Evolutionary conservation across 2,329 filamentous ascomycete species (phyloP).

Genomic region (Fusarium pininemorale): DNA sequence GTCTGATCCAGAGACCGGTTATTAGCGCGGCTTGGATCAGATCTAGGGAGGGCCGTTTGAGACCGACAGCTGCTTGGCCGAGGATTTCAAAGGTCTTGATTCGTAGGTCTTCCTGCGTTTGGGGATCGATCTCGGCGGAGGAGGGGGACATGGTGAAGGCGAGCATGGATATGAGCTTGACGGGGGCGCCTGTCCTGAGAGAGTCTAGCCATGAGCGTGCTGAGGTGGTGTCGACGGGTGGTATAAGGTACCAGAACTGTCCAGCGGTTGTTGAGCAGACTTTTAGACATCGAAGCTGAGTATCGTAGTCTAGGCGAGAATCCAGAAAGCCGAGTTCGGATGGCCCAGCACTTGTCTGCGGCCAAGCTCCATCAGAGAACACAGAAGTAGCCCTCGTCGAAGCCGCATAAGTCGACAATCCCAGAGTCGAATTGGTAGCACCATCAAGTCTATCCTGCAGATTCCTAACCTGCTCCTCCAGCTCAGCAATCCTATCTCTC

Average conservation of each 20-base stretch:
- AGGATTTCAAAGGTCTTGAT: constrained; percentile 11
- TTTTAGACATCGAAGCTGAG: background rate
- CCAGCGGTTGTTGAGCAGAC: background rate
- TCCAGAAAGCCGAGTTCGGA: constrained; percentile 14
- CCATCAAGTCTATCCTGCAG: constrained; percentile 11
- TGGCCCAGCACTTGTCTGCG: background rate
- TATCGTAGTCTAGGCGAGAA: constrained; percentile 3
- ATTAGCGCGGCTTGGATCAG: constrained; percentile 18
- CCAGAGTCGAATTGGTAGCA: background rate
- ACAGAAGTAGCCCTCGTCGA: constrained; percentile 19
- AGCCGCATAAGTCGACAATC: background rate
- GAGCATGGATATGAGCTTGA: constrained; percentile 15
- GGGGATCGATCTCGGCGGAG: background rate
- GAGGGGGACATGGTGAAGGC: background rate
- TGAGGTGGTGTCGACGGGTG: background rate
- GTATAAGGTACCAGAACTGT: constrained; percentile 9
- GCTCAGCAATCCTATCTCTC: constrained; percentile 14
- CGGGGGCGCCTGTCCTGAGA: background rate
- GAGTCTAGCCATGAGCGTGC: constrained; percentile 6
- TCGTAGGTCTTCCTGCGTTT: constrained; percentile 6
- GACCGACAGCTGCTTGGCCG: constrained; percentile 11
- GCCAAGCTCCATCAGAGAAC: constrained; percentile 5
- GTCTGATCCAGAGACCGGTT: constrained; percentile 9
- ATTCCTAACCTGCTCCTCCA: constrained; percentile 21
- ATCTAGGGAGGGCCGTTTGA: constrained; percentile 8